phyloP scores from a whole-genome alignment of 768 basidiomycete species.

The Tulasnella sp. region DNA sequence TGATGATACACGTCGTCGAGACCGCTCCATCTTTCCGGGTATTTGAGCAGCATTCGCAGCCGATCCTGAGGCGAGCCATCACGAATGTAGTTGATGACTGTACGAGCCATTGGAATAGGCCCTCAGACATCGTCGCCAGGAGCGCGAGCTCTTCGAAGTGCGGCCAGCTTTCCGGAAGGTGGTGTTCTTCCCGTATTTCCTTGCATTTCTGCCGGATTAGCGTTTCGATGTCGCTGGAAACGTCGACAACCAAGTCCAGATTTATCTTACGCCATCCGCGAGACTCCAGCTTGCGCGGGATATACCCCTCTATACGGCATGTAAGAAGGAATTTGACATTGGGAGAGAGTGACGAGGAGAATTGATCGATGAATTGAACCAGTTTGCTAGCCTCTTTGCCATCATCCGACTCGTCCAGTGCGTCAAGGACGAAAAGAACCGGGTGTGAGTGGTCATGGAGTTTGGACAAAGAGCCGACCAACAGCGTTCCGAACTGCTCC shows the following conservation, averaged over 20 bases:
- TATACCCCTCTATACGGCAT: neutral
- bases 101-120: neutral
- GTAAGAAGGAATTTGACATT: neutral
- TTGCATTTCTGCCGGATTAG: neutral
- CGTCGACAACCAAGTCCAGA: neutral
- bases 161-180: neutral
- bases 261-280: neutral
- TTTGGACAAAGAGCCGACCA: neutral
- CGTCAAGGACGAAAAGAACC: neutral
- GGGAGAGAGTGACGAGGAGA: neutral
- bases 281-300: neutral
- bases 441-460: neutral
- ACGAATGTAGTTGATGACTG: neutral
- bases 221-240: neutral
- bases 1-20: neutral
- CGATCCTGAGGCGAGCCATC: neutral
- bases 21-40: neutral
- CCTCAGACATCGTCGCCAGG: neutral
- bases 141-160: neutral
- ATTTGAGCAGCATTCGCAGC: neutral
- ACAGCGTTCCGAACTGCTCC: neutral
- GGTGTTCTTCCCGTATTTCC: neutral
- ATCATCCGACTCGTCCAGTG: neutral
- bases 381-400: neutral
- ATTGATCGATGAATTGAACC: neutral